These are phyloP conservation scores for Domatiomyces catenatus DNA, from an alignment of 2,329 filamentous ascomycete genomes.

Conservation along the genomic window DNA sequence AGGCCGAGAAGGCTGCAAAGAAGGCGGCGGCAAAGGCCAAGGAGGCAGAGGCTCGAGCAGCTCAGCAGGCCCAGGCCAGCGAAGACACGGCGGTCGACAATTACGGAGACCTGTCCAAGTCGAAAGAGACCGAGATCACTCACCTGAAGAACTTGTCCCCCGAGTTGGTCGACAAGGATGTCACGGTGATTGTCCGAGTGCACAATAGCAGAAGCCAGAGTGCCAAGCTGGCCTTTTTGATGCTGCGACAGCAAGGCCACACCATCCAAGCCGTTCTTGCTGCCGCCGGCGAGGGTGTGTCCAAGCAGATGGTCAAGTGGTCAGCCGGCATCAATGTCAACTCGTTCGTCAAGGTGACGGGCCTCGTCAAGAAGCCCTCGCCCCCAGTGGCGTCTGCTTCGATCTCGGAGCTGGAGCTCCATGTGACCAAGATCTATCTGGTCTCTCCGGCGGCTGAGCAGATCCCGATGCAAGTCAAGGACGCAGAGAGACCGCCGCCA, in stretches of 20 bases:
- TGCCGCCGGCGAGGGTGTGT: conserved; percentile 45
- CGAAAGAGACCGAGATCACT: conserved; percentile 41
- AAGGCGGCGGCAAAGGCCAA: conserved; percentile 34
- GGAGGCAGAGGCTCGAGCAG: conserved; percentile 28
- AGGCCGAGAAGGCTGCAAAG: conserved; percentile 76
- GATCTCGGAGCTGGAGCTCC: conserved; percentile 67
- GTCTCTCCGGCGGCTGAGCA: conserved; percentile 48
- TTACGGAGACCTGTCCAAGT: conserved; percentile 56
- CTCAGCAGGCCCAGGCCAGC: conserved; percentile 11
- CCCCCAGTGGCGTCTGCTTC: conserved; percentile 80
- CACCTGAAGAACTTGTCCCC: conserved; percentile 48
- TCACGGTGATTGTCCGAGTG: conserved; percentile 65
- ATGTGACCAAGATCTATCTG: conserved; percentile 72
- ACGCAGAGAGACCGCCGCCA: conserved; percentile 34
- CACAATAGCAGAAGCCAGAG: conserved; percentile 80
- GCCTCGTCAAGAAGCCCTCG: conserved; percentile 61
- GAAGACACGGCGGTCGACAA: conserved; percentile 54
- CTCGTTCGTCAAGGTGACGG: conserved; percentile 70
- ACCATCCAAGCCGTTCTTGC: conserved; percentile 66
- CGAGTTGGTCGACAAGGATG: conserved; percentile 49
- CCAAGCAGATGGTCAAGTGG: conserved; percentile 91
- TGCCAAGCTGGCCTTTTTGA: conserved; percentile 81
- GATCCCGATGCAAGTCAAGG: conserved; percentile 45
- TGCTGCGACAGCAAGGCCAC: conserved; percentile 63
- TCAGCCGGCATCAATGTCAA: conserved; percentile 59